Conservation (phyloP, 2,329 filamentous ascomycete genomes). For the Beauveria caledonica region DNA sequence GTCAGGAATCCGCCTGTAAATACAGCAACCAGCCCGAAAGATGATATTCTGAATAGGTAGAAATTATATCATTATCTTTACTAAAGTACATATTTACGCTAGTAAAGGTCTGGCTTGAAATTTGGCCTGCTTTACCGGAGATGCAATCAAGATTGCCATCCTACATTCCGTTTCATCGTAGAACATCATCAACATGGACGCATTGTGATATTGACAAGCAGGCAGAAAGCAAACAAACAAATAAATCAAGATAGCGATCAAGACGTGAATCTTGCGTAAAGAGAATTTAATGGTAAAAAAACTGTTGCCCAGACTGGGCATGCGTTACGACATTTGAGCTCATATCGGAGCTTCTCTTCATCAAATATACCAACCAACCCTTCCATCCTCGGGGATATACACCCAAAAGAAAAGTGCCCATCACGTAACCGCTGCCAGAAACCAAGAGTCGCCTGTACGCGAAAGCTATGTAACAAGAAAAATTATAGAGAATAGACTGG, state of each 20-base stretch:
- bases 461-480: constrained; percentile 8
- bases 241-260: background rate
- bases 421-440: constrained; percentile 1
- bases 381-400: background rate
- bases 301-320: background rate
- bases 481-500: background rate
- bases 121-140: background rate
- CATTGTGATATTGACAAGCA: background rate
- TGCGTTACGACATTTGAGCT: constrained; percentile 4
- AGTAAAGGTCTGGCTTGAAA: background rate
- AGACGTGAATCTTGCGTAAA: background rate
- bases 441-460: background rate
- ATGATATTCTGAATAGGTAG: background rate
- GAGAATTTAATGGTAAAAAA: background rate
- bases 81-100: background rate
- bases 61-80: background rate
- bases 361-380: constrained; percentile 4
- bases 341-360: background rate
- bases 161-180: background rate
- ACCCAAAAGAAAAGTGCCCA: constrained; percentile 13
- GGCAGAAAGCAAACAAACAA: background rate
- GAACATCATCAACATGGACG: background rate
- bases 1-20: background rate
- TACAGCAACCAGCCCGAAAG: background rate
- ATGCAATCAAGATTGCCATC: background rate